Evolutionary conservation across 345 rosid species (phyloP).

Genomic region (Eucalyptus pauciflora): DNA sequence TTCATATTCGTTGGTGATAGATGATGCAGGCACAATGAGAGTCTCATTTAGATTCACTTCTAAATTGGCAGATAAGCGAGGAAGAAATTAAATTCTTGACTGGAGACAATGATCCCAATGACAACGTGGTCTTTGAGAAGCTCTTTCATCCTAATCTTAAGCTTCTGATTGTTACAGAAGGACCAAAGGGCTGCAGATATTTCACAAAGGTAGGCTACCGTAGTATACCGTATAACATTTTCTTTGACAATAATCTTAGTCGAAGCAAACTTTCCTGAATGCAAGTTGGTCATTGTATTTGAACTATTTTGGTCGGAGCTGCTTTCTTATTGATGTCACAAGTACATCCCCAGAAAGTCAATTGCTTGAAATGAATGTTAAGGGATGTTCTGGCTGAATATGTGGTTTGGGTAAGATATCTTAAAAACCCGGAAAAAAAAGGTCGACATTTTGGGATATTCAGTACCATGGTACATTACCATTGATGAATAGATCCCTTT

Average conservation of each 20-base stretch:
- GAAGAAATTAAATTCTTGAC: slow-evolving; percentile 81
- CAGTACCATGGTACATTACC: not conserved
- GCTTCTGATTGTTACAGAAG: slow-evolving; percentile 90
- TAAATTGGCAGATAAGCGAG: slow-evolving; percentile 62
- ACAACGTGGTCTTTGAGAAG: slow-evolving; percentile 46
- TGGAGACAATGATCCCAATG: slow-evolving; percentile 48
- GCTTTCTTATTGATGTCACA: not conserved
- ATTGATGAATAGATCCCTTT: not conserved
- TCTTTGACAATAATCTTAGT: not conserved
- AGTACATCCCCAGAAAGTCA: not conserved
- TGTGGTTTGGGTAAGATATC: not conserved
- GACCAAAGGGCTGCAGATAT: slow-evolving; percentile 84
- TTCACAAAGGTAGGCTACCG: slow-evolving; percentile 52
- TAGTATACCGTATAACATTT: not conserved
- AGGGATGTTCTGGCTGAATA: not conserved
- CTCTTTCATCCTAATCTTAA: slow-evolving; percentile 65
- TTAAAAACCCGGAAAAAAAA: not conserved
- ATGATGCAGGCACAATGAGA: not conserved
- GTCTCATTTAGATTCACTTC: not conserved
- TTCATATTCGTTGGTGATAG: not conserved
- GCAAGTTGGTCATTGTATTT: not conserved
- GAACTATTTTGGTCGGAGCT: not conserved
- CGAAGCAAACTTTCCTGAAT: not conserved
- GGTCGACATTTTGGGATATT: not conserved
- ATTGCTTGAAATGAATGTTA: not conserved